Percentiles rank a stretch among this genome's conserved stretches.
Conservation (phyloP, 495 filamentous ascomycete genomes). For the Penicillium roqueforti region DNA sequence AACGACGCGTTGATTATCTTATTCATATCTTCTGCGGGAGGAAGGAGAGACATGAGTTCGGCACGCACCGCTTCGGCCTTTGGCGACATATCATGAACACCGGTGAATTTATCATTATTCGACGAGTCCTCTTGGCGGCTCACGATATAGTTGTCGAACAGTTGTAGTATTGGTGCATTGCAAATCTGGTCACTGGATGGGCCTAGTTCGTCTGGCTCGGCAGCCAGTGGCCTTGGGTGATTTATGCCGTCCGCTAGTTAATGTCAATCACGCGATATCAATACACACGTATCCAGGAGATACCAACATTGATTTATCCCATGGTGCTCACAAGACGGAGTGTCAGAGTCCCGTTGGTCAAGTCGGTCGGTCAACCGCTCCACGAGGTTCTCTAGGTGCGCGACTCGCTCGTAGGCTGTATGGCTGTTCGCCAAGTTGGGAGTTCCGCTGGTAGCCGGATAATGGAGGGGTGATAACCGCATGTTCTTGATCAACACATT, state of each 20-base stretch:
- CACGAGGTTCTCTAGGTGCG: conserved; percentile 35
- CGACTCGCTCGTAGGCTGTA: conserved; percentile 38
- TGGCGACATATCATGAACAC: conserved; percentile 24
- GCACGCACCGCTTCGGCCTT: conserved; percentile 26
- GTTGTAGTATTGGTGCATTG: conserved; percentile 37
- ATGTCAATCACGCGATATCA: background rate
- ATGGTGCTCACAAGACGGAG: conserved; percentile 8
- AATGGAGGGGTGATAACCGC: background rate
- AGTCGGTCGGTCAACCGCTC: conserved; percentile 25
- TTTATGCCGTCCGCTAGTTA: conserved; percentile 4
- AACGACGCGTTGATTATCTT: conserved; percentile 28
- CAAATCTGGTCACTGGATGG: conserved; percentile 30
- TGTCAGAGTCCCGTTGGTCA: conserved; percentile 12
- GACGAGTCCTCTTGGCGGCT: conserved; percentile 28
- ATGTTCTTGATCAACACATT: conserved; percentile 35
- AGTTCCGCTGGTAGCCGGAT: background rate
- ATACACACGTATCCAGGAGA: background rate
- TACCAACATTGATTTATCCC: background rate
- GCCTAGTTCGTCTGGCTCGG: conserved; percentile 20
- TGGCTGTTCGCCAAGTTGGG: conserved; percentile 24
- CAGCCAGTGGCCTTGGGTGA: conserved; percentile 7
- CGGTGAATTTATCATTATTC: conserved; percentile 23
- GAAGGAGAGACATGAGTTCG: conserved; percentile 34
- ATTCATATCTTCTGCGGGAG: conserved; percentile 23
- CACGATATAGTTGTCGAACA: conserved; percentile 41